Base-by-base conservation (phyloP, 2,329 filamentous ascomycete species). In the Curvularia sp. region DNA sequence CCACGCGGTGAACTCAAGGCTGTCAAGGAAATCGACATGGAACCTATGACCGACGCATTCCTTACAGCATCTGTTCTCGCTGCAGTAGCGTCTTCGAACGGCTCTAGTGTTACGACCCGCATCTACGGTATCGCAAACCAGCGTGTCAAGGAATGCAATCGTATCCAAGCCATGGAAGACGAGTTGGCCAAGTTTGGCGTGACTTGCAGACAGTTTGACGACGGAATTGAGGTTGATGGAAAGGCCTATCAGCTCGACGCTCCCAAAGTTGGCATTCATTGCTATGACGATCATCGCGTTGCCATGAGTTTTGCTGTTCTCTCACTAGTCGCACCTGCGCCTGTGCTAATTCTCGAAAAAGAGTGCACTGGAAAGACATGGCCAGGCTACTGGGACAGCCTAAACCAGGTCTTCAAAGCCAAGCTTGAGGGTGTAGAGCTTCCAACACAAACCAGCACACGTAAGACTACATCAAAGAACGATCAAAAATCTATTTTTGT, bases 31-130 rank as follows among this genome's bases (percentile, higher is more conserved):
- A 88, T 99, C 28, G 93, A 99, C 72, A 99, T 99, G 95, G 95
- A 98, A 77, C 91, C 94, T 1, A 99, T 99, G 95, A 99, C 95
- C 0, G 95, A 99, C 78, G 95, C 95, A 49, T 99, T 99, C 83
- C 84, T 99, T 52, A 97, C 93, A 4, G 95, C 95, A 18, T 96
- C 93, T 1, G 93, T 97, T 4, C 84, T 99, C 47, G 95, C 93
- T 26, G 95, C 95, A 35, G 92, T 97, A 43, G 93, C 94, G 9
- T 87, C 85, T 13, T 92, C 91, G 1, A 88, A 88, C 50, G 81
- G 80, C 51, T 75, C 78, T 8, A 84, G 82, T 38, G 80, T 80
- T 46, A 89, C 87, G 2, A 99, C 95, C 0, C 87, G 87, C 55
- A 98, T 99, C 65, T 90, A 89, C 15, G 95, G 95, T 49, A 99